Evolutionary conservation across 1,284 basidiomycete genomes (phyloP), one percentile per base, ranked within the genome.

Genomic region (Malassezia restricta): DNA sequence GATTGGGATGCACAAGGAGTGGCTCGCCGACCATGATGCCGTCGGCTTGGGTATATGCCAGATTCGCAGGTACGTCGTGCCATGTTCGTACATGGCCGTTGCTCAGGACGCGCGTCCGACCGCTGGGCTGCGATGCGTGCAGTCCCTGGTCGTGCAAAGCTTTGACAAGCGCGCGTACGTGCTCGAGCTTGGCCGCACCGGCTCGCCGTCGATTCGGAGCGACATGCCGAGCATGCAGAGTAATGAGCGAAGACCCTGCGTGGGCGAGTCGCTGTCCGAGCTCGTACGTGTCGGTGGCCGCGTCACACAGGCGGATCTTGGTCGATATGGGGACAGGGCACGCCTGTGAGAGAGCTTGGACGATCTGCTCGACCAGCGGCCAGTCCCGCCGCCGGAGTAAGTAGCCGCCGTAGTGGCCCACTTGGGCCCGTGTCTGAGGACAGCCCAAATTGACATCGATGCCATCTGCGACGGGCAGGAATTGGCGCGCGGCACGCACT

Each of bases 1-100:
- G 12, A 27, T 78, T 80, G 30, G 84, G 83, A 71, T 85, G 83
- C 27, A 78, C 80, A 6, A 85, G 74, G 32, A 86, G 71, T 15
- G 79, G 78, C 68, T 86, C 84, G 7, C 83, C 85, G 3, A 85
- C 82, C 84, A 86, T 86, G 54, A 83, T 69, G 7, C 84, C 85
- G 62, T 83, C 80, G 39, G 83, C 83, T n/a, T 78, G 76, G 2
- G 84, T 85, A 40, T 74, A 73, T 7, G 68, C 63, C 44, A 78
- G 64, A 63, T 85, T 85, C 29, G 65, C 61, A 53, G 71, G 67
- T 8, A 86, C 67, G 65, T 86, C 82, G 31, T 72, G 69, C 74
- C 78, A 81, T 11, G 70, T 74, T 15, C 79, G 77, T 11, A 86
- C 85, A 61, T 86, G 86, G 12, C 85, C 84, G 63, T 86, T 86